Evolutionary conservation across 768 basidiomycete genomes (phyloP).

Genomic region (Hebeloma cylindrosporum): DNA sequence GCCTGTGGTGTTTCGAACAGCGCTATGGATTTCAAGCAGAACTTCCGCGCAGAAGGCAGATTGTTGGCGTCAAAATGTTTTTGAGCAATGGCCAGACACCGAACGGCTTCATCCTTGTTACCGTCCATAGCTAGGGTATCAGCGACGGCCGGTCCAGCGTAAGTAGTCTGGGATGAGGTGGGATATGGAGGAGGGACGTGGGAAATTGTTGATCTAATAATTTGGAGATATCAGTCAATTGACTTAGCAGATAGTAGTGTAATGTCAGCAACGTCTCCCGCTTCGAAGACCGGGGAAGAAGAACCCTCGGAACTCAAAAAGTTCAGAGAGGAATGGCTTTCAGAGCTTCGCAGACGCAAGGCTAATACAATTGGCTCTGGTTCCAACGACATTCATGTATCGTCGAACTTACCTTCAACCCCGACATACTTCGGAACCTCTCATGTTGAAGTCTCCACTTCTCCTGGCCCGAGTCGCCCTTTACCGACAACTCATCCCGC

Average conservation of each 20-base stretch:
- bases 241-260: constrained; percentile 26
- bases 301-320: constrained; percentile 62
- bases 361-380: not conserved
- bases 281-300: constrained; percentile 22
- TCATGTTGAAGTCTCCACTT: not conserved
- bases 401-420: too few species aligned
- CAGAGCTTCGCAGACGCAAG: constrained; percentile 53
- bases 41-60: constrained; percentile 76
- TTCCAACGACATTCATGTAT: too few species aligned
- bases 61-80: constrained; percentile 73
- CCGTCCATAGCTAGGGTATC: constrained; percentile 56
- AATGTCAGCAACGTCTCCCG: constrained; percentile 20
- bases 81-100: constrained; percentile 78
- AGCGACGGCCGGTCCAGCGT: not conserved
- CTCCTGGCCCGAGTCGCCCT: not conserved
- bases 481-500: constrained; percentile 23
- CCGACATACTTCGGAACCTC: too few species aligned
- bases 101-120: constrained; percentile 88
- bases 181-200: constrained; percentile 21
- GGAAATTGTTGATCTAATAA: constrained; percentile 4
- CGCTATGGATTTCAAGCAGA: constrained; percentile 84
- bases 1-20: constrained; percentile 83
- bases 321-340: constrained; percentile 76
- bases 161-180: constrained; percentile 4
- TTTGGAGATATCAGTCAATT: constrained; percentile 14